A percentile compares a stretch with the other conserved stretches of the same genome.
These are phyloP conservation scores for Narthecium ossifragum DNA, from an alignment of 106 monocot species.

Conservation along the genomic window DNA sequence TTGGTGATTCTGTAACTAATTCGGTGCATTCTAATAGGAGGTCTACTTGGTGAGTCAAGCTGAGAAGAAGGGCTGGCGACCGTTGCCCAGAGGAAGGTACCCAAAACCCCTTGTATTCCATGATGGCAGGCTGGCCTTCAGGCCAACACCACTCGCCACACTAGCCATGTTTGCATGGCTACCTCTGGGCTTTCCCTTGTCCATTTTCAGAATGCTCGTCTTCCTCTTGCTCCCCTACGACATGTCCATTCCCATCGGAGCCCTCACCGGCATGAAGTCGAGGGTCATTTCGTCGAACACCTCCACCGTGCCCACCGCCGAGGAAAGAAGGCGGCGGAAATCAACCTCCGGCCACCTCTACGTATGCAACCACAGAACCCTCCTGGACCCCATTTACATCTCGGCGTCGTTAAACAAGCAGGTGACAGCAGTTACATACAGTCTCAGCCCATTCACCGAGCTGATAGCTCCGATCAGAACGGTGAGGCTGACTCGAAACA, in stretches of 20 bases:
- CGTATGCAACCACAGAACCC: slow-evolving; percentile 77
- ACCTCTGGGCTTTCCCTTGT: slow-evolving; percentile 34
- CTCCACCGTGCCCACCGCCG: background rate
- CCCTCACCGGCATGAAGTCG: slow-evolving; percentile 26
- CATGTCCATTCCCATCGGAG: slow-evolving; percentile 10
- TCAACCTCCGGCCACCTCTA: slow-evolving; percentile 32
- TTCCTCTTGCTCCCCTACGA: slow-evolving; percentile 27
- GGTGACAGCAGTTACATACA: slow-evolving; percentile 45
- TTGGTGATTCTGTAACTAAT: too few relatives aligned
- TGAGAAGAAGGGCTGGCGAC: slow-evolving; percentile 33
- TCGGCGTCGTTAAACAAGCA: slow-evolving; percentile 25
- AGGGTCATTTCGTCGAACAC: slow-evolving; percentile 12
- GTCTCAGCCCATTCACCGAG: slow-evolving; percentile 42
- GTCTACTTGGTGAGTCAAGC: slow-evolving; percentile 11
- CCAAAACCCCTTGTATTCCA: slow-evolving; percentile 46
- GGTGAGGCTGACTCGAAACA: slow-evolving; percentile 33
- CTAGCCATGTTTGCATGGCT: slow-evolving; percentile 47
- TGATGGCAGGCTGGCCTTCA: slow-evolving; percentile 51
- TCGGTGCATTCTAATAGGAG: slow-evolving; percentile 24
- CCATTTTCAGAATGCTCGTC: slow-evolving; percentile 17
- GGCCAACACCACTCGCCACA: slow-evolving; percentile 28
- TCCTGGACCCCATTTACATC: slow-evolving; percentile 59
- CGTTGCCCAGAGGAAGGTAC: slow-evolving; percentile 15
- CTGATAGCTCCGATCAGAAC: slow-evolving; percentile 49
- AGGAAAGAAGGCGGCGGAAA: background rate